phyloP scores from a whole-genome alignment of 2,329 filamentous ascomycete genomes.

The Trichoderma cornu-damae region DNA sequence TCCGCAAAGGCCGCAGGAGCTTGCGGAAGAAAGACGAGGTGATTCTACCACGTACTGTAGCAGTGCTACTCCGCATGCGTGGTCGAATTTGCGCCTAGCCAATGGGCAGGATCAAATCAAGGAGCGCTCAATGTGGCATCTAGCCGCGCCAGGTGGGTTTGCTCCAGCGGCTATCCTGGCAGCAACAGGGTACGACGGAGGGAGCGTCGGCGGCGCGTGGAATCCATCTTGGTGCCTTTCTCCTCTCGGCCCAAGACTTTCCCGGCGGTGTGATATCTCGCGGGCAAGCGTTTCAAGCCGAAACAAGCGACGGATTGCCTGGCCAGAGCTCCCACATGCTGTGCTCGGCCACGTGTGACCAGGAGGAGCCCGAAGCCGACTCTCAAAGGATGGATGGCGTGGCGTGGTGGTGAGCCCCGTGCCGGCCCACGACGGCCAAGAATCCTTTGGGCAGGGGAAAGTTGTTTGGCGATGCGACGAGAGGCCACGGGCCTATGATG shows the following conservation, averaged over 20 bases:
- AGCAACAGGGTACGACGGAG: too few species aligned
- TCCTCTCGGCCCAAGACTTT: not conserved
- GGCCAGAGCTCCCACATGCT: not conserved
- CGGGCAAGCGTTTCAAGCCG: conserved; percentile 9
- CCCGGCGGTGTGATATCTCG: conserved; percentile 12
- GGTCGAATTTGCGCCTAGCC: not conserved
- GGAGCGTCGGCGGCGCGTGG: not conserved
- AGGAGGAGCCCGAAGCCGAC: not conserved
- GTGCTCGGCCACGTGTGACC: conserved; percentile 1
- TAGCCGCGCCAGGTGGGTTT: conserved; percentile 7
- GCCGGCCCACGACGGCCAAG: not conserved
- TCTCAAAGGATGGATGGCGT: conserved; percentile 12
- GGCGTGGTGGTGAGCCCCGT: not conserved
- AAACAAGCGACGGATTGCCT: conserved; percentile 1
- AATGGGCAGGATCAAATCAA: not conserved
- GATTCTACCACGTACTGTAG: not conserved
- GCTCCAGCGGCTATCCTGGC: conserved; percentile 2
- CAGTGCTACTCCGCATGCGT: too few species aligned
- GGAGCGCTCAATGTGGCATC: not conserved
- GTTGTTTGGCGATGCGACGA: not conserved
- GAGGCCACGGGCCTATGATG: too few species aligned
- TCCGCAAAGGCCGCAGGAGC: not conserved
- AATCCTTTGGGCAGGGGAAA: conserved; percentile 3
- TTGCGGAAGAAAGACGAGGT: not conserved
- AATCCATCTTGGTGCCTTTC: not conserved